Evolutionary conservation across 2,329 filamentous ascomycete genomes (phyloP).

Genomic region (Cordyceps pruinosa): DNA sequence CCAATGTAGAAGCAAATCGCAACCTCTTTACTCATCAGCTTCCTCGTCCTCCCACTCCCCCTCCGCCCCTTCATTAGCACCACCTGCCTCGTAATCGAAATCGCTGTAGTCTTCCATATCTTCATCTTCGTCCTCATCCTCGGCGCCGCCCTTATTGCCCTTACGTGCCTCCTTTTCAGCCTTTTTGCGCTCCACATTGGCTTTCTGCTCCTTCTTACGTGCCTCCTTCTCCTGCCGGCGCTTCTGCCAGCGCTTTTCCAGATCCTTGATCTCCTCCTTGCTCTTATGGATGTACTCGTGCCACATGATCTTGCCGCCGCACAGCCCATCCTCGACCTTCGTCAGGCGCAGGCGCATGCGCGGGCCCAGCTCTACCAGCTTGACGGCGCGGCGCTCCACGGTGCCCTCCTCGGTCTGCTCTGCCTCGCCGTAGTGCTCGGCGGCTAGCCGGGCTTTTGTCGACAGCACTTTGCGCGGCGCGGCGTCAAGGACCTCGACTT

Average conservation of each 20-base stretch:
- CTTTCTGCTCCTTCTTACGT: conserved; percentile 74
- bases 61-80: conserved; percentile 42
- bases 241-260: conserved; percentile 79
- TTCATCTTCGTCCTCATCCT: conserved; percentile 29
- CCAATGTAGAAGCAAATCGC: conserved; percentile 15
- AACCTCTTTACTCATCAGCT: conserved; percentile 29
- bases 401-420: conserved; percentile 42
- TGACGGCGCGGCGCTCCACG: conserved; percentile 82
- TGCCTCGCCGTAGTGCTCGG: conserved; percentile 32
- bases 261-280: conserved; percentile 64
- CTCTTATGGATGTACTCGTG: conserved; percentile 90
- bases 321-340: conserved; percentile 94
- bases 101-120: conserved; percentile 39
- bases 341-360: conserved; percentile 82
- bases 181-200: conserved; percentile 84
- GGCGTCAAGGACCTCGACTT: conserved; percentile 75
- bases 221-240: conserved; percentile 73
- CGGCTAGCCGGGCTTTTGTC: conserved; percentile 40
- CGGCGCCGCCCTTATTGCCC: conserved; percentile 27
- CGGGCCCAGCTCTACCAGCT: conserved; percentile 85
- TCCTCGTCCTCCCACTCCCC: conserved; percentile 50
- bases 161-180: conserved; percentile 35
- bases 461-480: conserved; percentile 56
- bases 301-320: conserved; percentile 90
- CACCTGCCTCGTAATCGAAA: conserved; percentile 43